Percentiles rank a stretch among this genome's conserved stretches.
phyloP scores from a whole-genome alignment of 176 grass and related monocot species.

The Coix lacrymajobi region DNA sequence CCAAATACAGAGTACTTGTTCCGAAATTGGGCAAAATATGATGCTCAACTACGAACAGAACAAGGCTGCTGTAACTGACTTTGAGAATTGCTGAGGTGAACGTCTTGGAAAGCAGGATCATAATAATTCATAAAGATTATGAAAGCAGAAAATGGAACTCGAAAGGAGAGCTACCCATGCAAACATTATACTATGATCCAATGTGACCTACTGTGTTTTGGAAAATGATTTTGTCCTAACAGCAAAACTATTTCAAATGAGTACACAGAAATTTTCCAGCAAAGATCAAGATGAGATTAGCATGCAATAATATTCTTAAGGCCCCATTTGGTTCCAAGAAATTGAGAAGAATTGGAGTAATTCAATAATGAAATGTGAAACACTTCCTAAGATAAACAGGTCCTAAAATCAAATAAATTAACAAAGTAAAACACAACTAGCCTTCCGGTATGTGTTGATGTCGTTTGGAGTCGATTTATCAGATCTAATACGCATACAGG shows the following conservation, averaged over 20 bases:
- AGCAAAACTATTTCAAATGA: neutral
- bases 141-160: neutral
- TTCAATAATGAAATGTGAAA: neutral
- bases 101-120: neutral
- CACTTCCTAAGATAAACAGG: neutral
- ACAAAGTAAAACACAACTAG: neutral
- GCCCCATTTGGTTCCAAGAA: neutral
- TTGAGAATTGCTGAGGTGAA: neutral
- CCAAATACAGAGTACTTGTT: neutral
- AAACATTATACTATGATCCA: neutral
- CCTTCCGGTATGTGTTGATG: slow-evolving; percentile 89
- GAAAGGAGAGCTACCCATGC: neutral
- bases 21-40: neutral
- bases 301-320: neutral
- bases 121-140: no score
- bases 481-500: slow-evolving; percentile 59
- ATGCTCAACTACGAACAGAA: neutral
- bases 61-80: neutral
- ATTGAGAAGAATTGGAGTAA: neutral
- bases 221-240: neutral
- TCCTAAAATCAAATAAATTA: neutral
- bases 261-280: neutral
- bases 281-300: slow-evolving; percentile 4
- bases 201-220: neutral
- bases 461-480: slow-evolving; percentile 89